Evolutionary conservation across 2,329 filamentous ascomycete genomes (phyloP).

Genomic region (Epichloe bromicola): DNA sequence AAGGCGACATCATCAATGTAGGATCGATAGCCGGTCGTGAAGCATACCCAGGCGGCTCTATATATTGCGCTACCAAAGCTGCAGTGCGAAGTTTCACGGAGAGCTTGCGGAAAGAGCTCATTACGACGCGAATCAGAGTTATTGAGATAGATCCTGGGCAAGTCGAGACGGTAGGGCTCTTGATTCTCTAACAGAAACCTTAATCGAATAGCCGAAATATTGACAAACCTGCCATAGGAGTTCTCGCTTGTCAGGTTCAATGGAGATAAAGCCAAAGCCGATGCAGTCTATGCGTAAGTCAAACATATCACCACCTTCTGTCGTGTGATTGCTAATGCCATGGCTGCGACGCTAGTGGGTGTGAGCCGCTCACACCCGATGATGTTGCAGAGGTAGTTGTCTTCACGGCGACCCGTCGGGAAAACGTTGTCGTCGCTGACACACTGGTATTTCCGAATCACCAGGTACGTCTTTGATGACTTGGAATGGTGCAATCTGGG

Average conservation of each 20-base stretch:
- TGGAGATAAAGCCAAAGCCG: constrained; percentile 78
- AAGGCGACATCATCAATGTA: constrained; percentile 89
- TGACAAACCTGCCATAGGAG: constrained; percentile 35
- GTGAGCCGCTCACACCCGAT: constrained; percentile 73
- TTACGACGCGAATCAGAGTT: constrained; percentile 65
- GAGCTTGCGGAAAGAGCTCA: constrained; percentile 67
- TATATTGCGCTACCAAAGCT: constrained; percentile 90
- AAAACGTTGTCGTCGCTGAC: constrained; percentile 87
- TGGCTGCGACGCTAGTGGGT: constrained; percentile 36
- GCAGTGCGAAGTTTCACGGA: constrained; percentile 79
- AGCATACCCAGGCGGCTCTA: constrained; percentile 70
- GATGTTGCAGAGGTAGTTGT: constrained; percentile 88
- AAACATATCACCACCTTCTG: background rate
- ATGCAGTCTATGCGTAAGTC: constrained; percentile 72
- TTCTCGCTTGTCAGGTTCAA: constrained; percentile 83
- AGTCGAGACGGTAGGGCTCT: constrained; percentile 58
- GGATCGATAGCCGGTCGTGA: constrained; percentile 83
- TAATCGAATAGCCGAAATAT: constrained; percentile 3
- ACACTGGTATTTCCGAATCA: constrained; percentile 79
- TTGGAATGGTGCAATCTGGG: background rate
- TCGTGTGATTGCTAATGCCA: background rate
- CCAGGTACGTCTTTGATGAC: constrained; percentile 44
- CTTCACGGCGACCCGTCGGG: constrained; percentile 67
- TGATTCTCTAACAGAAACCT: background rate
- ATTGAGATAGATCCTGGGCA: constrained; percentile 88